Evolutionary conservation across 2,329 filamentous ascomycete genomes (phyloP).

Genomic region (Fusarium algeriense): DNA sequence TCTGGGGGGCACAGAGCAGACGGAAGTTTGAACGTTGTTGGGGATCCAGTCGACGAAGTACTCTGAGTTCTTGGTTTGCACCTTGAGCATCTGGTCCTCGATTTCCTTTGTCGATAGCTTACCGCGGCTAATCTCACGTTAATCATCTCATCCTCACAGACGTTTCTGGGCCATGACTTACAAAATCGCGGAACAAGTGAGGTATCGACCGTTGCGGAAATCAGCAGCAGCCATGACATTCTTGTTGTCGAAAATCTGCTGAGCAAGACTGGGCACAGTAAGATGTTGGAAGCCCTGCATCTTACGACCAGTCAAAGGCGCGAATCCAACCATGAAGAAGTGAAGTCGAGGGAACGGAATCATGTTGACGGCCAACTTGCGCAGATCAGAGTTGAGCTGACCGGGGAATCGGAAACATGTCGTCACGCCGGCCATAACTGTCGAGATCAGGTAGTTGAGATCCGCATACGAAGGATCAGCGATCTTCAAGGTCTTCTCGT

Average conservation of each 20-base stretch:
- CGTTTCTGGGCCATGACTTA: slow-evolving; percentile 58
- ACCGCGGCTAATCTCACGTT: slow-evolving; percentile 74
- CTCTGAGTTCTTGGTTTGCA: slow-evolving; percentile 99
- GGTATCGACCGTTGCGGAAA: slow-evolving; percentile 99
- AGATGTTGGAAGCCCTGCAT: slow-evolving; percentile 97
- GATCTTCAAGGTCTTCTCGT: slow-evolving; percentile 99
- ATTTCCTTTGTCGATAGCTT: slow-evolving; percentile 99
- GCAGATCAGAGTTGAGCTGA: slow-evolving; percentile 99
- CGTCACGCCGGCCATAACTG: slow-evolving; percentile 99
- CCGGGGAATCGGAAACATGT: slow-evolving; percentile 99
- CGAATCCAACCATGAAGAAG: slow-evolving; percentile 99
- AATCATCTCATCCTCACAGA: neutral
- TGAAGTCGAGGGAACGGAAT: slow-evolving; percentile 99
- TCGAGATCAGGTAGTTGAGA: slow-evolving; percentile 98
- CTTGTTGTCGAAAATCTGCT: slow-evolving; percentile 99
- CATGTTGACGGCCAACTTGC: slow-evolving; percentile 99
- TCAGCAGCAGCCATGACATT: slow-evolving; percentile 99
- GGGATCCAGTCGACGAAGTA: slow-evolving; percentile 99
- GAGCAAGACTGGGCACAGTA: slow-evolving; percentile 96
- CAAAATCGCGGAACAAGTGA: slow-evolving; percentile 99
- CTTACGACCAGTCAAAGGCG: slow-evolving; percentile 87
- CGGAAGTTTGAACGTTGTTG: slow-evolving; percentile 99
- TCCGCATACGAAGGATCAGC: slow-evolving; percentile 98
- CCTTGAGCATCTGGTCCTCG: slow-evolving; percentile 99
- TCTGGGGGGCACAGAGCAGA: slow-evolving; percentile 97